These are phyloP conservation scores for Tetrahymena elliotti DNA, from an alignment of 73 alveolate species.

Conservation along the genomic window DNA sequence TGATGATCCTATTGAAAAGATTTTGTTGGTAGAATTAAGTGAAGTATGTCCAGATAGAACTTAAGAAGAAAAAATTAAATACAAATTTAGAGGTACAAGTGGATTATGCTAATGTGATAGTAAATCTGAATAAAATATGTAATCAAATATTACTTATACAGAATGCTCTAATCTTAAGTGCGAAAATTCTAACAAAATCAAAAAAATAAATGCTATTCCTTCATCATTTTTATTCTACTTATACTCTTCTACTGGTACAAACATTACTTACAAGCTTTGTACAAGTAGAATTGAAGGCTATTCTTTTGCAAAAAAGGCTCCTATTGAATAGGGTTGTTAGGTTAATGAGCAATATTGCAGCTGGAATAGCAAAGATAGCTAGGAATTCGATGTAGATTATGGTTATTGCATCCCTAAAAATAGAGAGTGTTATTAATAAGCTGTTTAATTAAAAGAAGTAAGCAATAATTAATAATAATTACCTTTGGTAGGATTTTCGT, in stretches of 20 bases:
- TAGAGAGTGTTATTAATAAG: not conserved
- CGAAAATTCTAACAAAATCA: not conserved
- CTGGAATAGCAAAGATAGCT: not conserved
- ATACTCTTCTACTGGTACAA: not conserved
- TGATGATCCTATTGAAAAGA: not conserved
- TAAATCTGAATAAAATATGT: not conserved
- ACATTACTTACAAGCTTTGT: not conserved
- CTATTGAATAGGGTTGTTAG: not conserved
- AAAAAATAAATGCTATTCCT: not conserved
- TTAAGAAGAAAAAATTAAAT: not conserved
- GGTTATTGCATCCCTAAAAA: not conserved
- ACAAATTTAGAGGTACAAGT: not conserved
- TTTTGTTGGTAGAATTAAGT: not conserved
- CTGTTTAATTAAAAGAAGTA: not conserved
- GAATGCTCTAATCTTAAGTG: not conserved
- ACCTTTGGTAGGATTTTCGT: not conserved
- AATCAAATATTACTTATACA: not conserved
- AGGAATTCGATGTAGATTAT: not conserved
- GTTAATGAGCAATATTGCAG: not conserved
- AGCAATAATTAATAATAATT: not conserved
- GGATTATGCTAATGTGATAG: not conserved
- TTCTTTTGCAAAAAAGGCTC: not conserved
- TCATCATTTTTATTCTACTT: not conserved
- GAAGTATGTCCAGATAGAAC: not conserved
- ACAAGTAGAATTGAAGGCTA: not conserved